Evolutionary conservation across 148 eudicot species (phyloP).

Genomic region (Spergularia marina): DNA sequence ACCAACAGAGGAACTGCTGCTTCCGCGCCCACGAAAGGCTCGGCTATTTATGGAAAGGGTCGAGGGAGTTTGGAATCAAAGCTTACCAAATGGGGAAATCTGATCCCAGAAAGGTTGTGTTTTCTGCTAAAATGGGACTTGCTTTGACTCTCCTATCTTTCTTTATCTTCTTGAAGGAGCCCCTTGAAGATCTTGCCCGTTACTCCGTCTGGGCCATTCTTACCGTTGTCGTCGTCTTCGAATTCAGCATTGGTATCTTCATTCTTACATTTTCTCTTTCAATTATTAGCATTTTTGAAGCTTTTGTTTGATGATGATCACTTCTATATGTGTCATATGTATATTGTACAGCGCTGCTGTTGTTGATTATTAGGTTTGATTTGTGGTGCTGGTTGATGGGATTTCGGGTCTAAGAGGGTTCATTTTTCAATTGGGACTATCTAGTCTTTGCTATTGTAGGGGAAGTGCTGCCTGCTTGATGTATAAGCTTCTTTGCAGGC

Average conservation of each 20-base stretch:
- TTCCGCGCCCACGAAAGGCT: not conserved
- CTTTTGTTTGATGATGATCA: not conserved
- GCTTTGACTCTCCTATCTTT: conserved; percentile 64
- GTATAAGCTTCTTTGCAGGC: no score
- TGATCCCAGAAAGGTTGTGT: conserved; percentile 76
- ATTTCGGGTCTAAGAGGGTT: no score
- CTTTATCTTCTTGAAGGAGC: conserved; percentile 71
- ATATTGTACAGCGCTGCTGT: no score
- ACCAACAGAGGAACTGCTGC: not conserved
- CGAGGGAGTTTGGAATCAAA: conserved; percentile 28
- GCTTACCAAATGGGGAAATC: conserved; percentile 62
- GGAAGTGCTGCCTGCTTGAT: no score
- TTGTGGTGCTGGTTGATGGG: no score
- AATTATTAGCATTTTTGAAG: not conserved
- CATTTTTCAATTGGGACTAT: no score
- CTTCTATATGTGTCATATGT: no score
- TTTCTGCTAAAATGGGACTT: conserved; percentile 74
- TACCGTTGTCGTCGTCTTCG: conserved; percentile 91
- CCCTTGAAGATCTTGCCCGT: conserved; percentile 47
- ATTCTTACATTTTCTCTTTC: not conserved
- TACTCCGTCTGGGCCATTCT: conserved; percentile 92
- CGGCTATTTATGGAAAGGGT: conserved; percentile 24
- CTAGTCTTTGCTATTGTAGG: no score
- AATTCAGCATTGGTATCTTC: conserved; percentile 77
- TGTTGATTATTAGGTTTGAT: no score